A percentile compares a stretch with the other conserved stretches of the same genome.
These are phyloP conservation scores for Mediolabrus comicus DNA, from an alignment of 108 stramenopile genomes.

Conservation along the genomic window DNA sequence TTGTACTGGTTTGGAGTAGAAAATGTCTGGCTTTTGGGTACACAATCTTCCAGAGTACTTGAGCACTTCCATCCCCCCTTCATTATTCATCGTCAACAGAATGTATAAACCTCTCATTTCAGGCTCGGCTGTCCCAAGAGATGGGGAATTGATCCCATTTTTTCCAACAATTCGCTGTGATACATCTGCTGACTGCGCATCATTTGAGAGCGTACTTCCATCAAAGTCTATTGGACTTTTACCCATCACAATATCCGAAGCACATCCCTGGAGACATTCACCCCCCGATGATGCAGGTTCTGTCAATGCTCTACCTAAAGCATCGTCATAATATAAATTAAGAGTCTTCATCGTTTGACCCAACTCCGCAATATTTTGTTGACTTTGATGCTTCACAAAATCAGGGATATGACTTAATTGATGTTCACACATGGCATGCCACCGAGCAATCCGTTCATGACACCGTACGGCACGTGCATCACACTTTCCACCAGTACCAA, in stretches of 20 bases:
- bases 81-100: constrained; percentile 82
- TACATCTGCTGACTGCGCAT: constrained; percentile 25
- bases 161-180: constrained; percentile 66
- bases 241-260: constrained; percentile 58
- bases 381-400: constrained; percentile 81
- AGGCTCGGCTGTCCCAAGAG: constrained; percentile 83
- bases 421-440: constrained; percentile 90
- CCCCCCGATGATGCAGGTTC: constrained; percentile 57
- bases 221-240: constrained; percentile 73
- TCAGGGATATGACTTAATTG: constrained; percentile 84
- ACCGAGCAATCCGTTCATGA: constrained; percentile 88
- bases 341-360: constrained; percentile 89
- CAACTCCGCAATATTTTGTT: constrained; percentile 88
- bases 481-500: constrained; percentile 82
- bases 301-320: constrained; percentile 58
- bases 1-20: constrained; percentile 80
- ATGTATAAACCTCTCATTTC: constrained; percentile 86
- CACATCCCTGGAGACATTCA: constrained; percentile 60
- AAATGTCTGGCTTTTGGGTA: constrained; percentile 66
- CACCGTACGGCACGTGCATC: constrained; percentile 81
- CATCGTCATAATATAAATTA: constrained; percentile 85
- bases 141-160: constrained; percentile 27
- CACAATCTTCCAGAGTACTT: constrained; percentile 79
- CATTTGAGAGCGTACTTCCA: constrained; percentile 60
- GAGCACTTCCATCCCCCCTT: constrained; percentile 91